phyloP scores from a whole-genome alignment of 2,329 filamentous ascomycete genomes.

The Phaeosphaeria sp. region DNA sequence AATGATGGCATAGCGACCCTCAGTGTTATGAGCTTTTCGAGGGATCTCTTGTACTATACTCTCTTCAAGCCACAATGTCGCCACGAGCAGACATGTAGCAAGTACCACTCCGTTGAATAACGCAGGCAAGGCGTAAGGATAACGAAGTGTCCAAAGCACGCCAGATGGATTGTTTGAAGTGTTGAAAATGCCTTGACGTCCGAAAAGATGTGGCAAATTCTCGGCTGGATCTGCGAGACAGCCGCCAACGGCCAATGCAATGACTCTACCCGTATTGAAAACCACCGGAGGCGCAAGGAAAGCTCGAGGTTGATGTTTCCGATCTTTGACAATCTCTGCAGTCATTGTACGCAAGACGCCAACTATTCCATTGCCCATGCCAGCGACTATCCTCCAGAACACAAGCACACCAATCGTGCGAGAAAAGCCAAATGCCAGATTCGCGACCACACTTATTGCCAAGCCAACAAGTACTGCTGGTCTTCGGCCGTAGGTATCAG shows the following conservation, averaged over 20 bases:
- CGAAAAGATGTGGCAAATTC: slow-evolving; percentile 67
- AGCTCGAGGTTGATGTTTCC: slow-evolving; percentile 61
- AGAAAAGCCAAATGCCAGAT: slow-evolving; percentile 71
- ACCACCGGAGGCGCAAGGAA: slow-evolving; percentile 68
- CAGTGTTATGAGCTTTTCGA: slow-evolving; percentile 40
- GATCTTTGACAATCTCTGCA: slow-evolving; percentile 71
- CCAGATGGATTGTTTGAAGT: slow-evolving; percentile 64
- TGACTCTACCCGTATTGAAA: slow-evolving; percentile 63
- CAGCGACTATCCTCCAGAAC: slow-evolving; percentile 70
- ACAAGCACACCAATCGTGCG: slow-evolving; percentile 66
- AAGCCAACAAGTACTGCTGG: slow-evolving; percentile 77
- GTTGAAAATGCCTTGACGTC: slow-evolving; percentile 66
- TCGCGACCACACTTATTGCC: slow-evolving; percentile 68
- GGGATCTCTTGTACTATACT: slow-evolving; percentile 43
- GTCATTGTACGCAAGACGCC: slow-evolving; percentile 78
- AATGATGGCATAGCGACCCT: slow-evolving; percentile 34
- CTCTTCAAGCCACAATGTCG: slow-evolving; percentile 71
- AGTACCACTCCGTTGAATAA: slow-evolving; percentile 68
- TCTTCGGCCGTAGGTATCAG: slow-evolving; percentile 73
- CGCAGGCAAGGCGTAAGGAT: slow-evolving; percentile 73
- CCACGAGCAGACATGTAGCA: slow-evolving; percentile 58
- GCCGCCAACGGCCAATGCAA: slow-evolving; percentile 59
- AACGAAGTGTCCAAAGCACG: slow-evolving; percentile 67
- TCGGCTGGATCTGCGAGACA: slow-evolving; percentile 69
- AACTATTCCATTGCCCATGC: slow-evolving; percentile 72